Conservation (phyloP, 768 basidiomycete species). For the Amanita rubescens region DNA sequence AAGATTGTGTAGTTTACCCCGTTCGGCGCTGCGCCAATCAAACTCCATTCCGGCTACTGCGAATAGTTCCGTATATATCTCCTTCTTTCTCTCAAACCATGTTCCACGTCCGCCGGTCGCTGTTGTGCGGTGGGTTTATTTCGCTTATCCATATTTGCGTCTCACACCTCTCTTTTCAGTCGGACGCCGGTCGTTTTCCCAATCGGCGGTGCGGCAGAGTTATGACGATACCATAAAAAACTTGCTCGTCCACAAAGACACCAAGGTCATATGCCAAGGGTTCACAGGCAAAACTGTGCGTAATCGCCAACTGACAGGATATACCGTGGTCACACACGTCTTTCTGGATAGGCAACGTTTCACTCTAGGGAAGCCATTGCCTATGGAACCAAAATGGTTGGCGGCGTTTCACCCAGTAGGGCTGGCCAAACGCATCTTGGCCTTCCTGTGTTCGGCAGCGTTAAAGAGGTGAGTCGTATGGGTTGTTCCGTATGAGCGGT, state of each 20-base stretch:
- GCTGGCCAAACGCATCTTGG: slow-evolving; percentile 94
- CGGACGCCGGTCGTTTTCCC: slow-evolving; percentile 76
- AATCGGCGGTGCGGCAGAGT: slow-evolving; percentile 61
- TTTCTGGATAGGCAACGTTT: slow-evolving; percentile 74
- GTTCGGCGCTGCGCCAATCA: background rate
- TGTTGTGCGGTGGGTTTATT: slow-evolving; percentile 40
- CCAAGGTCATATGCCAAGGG: slow-evolving; percentile 87
- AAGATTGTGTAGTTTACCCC: background rate
- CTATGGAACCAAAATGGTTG: slow-evolving; percentile 96
- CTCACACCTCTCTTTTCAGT: slow-evolving; percentile 24
- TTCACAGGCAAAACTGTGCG: slow-evolving; percentile 93
- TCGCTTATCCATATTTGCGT: background rate
- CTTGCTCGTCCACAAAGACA: slow-evolving; percentile 89
- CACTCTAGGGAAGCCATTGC: slow-evolving; percentile 89
- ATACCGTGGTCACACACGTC: background rate
- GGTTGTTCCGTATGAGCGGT: background rate
- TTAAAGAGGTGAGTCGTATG: slow-evolving; percentile 65
- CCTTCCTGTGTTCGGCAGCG: slow-evolving; percentile 87
- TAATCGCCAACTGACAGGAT: slow-evolving; percentile 1
- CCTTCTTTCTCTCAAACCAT: slow-evolving; percentile 25
- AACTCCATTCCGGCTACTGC: background rate
- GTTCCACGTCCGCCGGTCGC: slow-evolving; percentile 55
- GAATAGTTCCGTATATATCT: background rate
- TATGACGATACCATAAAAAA: slow-evolving; percentile 91
- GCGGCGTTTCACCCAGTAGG: slow-evolving; percentile 95